Base-by-base conservation (phyloP, 2,329 filamentous ascomycete genomes). In the Pseudocercospora pini-densiflorae region DNA sequence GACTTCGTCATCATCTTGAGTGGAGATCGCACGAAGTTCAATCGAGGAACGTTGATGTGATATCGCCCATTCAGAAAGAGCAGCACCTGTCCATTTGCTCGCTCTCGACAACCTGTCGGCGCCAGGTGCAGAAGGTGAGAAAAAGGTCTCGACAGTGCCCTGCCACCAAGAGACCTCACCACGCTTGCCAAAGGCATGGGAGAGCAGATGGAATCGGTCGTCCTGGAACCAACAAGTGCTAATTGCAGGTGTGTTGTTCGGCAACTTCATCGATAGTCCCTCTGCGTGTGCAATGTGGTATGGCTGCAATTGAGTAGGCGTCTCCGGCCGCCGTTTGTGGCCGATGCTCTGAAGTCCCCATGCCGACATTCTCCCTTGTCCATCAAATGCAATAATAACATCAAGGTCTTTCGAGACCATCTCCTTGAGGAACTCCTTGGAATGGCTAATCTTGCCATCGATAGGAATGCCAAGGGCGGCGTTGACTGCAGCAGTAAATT, bases 331-430 rank as follows among this genome's bases (percentile, higher is more conserved):
- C 33, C 85, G 82, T 74, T 90, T 92, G 72, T 87, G 89, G 40
- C 91, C 90, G 21, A 97, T 87, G 74, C 94, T 94, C 77, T 98
- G 94, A 63, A 99, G 81, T 0, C 93, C 94, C 92, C 94, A 97
- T 0, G 92, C 93, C 47, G 92, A 93, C 90, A 98, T 92, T 70
- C 90, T 89, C 0, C 94, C 94, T 57, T 86, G 83, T n/a, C 90
- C 89, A 78, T 98, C 93, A 57, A 97, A 83, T 8, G 94, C 89
- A 24, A 98, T 85, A 71, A 93, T 95, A 2, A 99, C 88, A 76
- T 99, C 95, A 0, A 94, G 92, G 63, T 87, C 91, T 61, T 90
- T 90, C 68, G 94, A 95, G 9, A 93, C 92, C 71, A 97, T 86
- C 71, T 93, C 91, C 51, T 97, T 90, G 5, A 98, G 82, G 75